Evolutionary conservation across 1,284 basidiomycete species (phyloP).

Genomic region (Cutaneotrichosporon sp.): DNA sequence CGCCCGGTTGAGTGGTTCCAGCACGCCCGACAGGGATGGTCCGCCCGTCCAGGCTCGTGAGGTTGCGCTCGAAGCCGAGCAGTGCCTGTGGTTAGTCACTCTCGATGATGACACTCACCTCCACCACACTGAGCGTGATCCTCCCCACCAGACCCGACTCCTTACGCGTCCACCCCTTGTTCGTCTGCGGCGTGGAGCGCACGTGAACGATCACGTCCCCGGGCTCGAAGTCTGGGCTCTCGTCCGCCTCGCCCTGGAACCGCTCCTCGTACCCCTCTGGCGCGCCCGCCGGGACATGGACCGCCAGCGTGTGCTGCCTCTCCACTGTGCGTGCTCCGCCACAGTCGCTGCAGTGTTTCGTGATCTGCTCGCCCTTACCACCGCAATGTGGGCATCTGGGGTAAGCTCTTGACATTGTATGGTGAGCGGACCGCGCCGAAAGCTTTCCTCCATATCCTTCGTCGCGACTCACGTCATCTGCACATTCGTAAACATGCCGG

Average conservation of each 20-base stretch:
- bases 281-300: conserved; percentile 78
- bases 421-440: neutral
- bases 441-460: neutral
- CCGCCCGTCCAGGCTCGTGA: conserved; percentile 87
- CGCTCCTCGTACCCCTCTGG: conserved; percentile 88
- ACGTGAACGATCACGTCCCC: conserved; percentile 86
- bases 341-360: conserved; percentile 73
- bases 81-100: conserved; percentile 39
- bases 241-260: conserved; percentile 90
- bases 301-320: conserved; percentile 63
- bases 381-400: conserved; percentile 72
- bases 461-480: conserved; percentile 49
- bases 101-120: conserved; percentile 59
- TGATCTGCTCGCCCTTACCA: conserved; percentile 77
- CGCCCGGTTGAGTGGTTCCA: conserved; percentile 89
- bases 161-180: conserved; percentile 76
- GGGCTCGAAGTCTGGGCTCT: conserved; percentile 86
- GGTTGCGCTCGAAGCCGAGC: conserved; percentile 60
- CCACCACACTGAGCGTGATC: conserved; percentile 82
- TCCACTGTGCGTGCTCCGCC: conserved; percentile 74
- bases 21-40: conserved; percentile 67
- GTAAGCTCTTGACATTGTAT: conserved; percentile 7
- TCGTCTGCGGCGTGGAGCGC: conserved; percentile 59
- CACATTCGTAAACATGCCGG: conserved; percentile 74
- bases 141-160: conserved; percentile 85